Base-by-base conservation (phyloP, 345 rosid species). In the Eucalyptus decipiens region DNA sequence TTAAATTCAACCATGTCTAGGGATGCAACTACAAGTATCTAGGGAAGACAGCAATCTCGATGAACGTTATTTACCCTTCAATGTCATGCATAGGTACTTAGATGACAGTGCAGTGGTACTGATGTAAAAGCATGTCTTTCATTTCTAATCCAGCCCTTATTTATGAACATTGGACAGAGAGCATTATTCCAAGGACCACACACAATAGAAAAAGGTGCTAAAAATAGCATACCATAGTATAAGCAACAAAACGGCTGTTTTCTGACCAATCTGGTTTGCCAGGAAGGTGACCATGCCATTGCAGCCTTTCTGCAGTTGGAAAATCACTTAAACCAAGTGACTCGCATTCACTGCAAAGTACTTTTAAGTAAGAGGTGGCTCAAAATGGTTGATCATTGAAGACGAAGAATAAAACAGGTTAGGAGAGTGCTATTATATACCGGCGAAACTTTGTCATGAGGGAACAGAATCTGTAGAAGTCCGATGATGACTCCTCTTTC, bases 201-300 rank as follows among this genome's bases (percentile, higher is more conserved):
- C 13, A 72, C 40, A 15, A 86, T 45, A 72, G 14, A 50, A 51
- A 81, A 86, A 6, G 58, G 67, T 17, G 40, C 9, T 58, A 85
- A 81, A 67, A 32, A 60, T 60, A 60, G 81, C 45, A 89, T 80
- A 97, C 99, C 99, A 97, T 90, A 32, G 99, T 95, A 92, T 95
- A 95, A 72, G 98, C 99, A 89, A 96, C 99, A 91, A 95, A 96
- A n/a, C 99, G 96, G 91, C 99, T 97, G 91, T 90, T 92, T 89
- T 96, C 94, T 58, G 99, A 96, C 99, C 99, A 97, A 90, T 97
- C 95, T 88, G 99, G 99, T 90, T 80, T 88, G 88, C 94, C 94
- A 80, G 99, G 96, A 91, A 91, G 72, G 91, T 90, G 94, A 89
- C 99, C 99, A 90, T 97, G 99, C 99, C 99, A 97, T 54, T 97